Evolutionary conservation across 345 rosid species (phyloP).

Genomic region (Cardamine chenopodiifolia): DNA sequence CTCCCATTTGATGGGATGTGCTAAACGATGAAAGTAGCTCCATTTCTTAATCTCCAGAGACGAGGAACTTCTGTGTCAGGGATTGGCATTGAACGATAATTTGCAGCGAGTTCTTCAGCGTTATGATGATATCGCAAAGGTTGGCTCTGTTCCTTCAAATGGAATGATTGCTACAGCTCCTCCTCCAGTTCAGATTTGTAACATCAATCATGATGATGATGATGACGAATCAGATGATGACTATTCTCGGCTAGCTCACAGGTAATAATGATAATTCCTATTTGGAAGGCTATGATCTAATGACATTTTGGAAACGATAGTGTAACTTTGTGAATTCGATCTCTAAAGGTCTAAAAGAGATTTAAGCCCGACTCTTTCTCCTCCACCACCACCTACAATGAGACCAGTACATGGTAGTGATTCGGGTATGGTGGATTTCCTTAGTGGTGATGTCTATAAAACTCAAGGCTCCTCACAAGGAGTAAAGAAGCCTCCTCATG

Average conservation of each 20-base stretch:
- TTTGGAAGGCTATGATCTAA: slow-evolving; percentile 3
- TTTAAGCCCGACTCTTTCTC: slow-evolving; percentile 65
- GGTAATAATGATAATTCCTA: slow-evolving; percentile 49
- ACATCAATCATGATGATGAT: slow-evolving; percentile 47
- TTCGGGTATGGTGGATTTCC: slow-evolving; percentile 59
- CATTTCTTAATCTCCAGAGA: slow-evolving; percentile 51
- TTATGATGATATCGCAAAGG: slow-evolving; percentile 76
- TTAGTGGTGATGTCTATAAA: slow-evolving; percentile 84
- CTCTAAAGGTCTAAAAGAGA: slow-evolving; percentile 63
- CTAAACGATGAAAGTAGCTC: slow-evolving; percentile 31
- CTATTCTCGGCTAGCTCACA: slow-evolving; percentile 71
- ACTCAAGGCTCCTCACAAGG: slow-evolving; percentile 50
- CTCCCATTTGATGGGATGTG: slow-evolving; percentile 10
- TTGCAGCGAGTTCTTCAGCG: slow-evolving; percentile 79
- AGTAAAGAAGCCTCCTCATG: slow-evolving; percentile 36
- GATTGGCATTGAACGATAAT: slow-evolving; percentile 79
- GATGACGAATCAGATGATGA: slow-evolving; percentile 88
- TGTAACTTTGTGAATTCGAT: slow-evolving; percentile 30
- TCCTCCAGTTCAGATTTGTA: slow-evolving; percentile 53
- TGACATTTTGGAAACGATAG: not conserved
- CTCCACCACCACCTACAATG: slow-evolving; percentile 78
- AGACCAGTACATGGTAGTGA: slow-evolving; percentile 51
- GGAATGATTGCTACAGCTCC: slow-evolving; percentile 44
- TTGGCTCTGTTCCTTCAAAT: slow-evolving; percentile 50
- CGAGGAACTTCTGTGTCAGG: slow-evolving; percentile 80